These are phyloP conservation scores for Penicillium sp. DNA, from an alignment of 2,329 filamentous ascomycete genomes.

Conservation along the genomic window DNA sequence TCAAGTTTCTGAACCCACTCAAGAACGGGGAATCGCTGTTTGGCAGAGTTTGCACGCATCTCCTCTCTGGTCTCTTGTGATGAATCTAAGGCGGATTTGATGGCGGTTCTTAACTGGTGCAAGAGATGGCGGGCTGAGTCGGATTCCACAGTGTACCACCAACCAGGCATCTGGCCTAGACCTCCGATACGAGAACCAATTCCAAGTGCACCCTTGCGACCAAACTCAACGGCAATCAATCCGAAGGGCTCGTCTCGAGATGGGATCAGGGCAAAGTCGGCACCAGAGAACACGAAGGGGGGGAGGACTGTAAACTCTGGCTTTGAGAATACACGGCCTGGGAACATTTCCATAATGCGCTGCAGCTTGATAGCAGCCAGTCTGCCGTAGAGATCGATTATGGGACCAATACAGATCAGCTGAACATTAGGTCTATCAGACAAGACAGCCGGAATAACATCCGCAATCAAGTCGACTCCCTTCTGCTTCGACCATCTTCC, in stretches of 20 bases:
- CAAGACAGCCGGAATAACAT: constrained; percentile 63
- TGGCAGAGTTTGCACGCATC: constrained; percentile 64
- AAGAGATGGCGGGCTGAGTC: constrained; percentile 62
- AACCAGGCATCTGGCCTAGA: constrained; percentile 67
- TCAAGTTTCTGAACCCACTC: constrained; percentile 66
- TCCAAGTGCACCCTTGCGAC: constrained; percentile 65
- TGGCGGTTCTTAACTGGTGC: constrained; percentile 63
- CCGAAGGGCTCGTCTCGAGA: constrained; percentile 69
- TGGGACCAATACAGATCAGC: constrained; percentile 63
- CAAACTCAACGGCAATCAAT: constrained; percentile 66
- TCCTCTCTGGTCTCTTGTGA: constrained; percentile 54
- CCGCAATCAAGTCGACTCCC: constrained; percentile 66
- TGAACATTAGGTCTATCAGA: constrained; percentile 61
- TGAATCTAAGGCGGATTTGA: constrained; percentile 60
- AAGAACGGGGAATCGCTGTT: constrained; percentile 65
- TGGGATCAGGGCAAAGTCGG: constrained; percentile 66
- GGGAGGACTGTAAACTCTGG: constrained; percentile 66
- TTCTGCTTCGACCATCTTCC: constrained; percentile 69
- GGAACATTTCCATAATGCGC: constrained; percentile 64
- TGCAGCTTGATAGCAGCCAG: constrained; percentile 65
- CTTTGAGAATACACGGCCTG: constrained; percentile 64
- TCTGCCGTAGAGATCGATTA: constrained; percentile 66
- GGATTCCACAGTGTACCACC: constrained; percentile 69
- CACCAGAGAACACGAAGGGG: constrained; percentile 65
- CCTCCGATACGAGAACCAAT: constrained; percentile 66